A percentile compares a stretch with the other conserved stretches of the same genome.
phyloP scores from a whole-genome alignment of 1,139 yeast species.

The Diutina neorugosa region DNA sequence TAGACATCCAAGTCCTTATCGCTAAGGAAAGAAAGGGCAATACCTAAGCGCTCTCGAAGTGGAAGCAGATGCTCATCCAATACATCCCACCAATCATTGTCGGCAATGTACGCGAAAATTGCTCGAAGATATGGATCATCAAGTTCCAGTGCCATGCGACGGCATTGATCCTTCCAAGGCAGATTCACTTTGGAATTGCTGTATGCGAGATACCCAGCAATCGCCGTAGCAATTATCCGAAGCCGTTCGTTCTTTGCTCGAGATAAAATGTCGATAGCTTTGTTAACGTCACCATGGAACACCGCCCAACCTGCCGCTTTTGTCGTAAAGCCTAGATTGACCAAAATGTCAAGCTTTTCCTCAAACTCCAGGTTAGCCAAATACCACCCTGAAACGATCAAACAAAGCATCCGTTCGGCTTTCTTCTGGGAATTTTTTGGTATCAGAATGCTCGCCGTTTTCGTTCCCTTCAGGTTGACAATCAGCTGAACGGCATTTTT shows the following conservation, averaged over 20 bases:
- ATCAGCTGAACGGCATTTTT: constrained; percentile 30
- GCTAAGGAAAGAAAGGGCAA: constrained; percentile 73
- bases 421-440: constrained; percentile 15
- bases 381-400: constrained; percentile 89
- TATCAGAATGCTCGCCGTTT: constrained; percentile 33
- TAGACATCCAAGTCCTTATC: constrained; percentile 66
- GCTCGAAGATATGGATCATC: constrained; percentile 87
- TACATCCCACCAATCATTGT: constrained; percentile 95
- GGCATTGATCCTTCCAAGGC: constrained; percentile 90
- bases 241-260: constrained; percentile 50
- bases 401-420: constrained; percentile 58
- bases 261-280: constrained; percentile 65
- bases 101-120: constrained; percentile 87
- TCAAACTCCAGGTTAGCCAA: constrained; percentile 69
- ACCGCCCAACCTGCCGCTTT: constrained; percentile 99
- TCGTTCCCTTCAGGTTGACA: constrained; percentile 30
- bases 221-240: constrained; percentile 81
- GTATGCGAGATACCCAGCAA: constrained; percentile 84
- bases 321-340: constrained; percentile 51
- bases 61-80: constrained; percentile 85
- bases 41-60: constrained; percentile 76
- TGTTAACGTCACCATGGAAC: constrained; percentile 76
- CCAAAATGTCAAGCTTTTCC: constrained; percentile 46
- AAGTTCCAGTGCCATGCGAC: constrained; percentile 73
- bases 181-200: constrained; percentile 50